These are phyloP conservation scores for Leccinum broughii DNA, from an alignment of 768 basidiomycete species.

Conservation along the genomic window DNA sequence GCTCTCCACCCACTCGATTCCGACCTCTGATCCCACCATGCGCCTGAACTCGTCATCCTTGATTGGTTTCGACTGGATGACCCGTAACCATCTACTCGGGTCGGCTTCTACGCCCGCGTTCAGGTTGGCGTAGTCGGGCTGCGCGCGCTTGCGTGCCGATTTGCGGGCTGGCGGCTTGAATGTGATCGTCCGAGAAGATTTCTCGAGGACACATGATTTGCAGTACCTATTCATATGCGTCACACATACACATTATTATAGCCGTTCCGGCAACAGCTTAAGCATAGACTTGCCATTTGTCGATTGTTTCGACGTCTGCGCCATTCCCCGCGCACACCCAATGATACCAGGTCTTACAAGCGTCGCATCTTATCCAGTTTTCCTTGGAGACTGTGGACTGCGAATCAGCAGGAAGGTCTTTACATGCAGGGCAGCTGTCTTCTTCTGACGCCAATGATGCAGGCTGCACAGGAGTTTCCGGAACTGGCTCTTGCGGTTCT, in stretches of 20 bases:
- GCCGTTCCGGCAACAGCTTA: conserved; percentile 13
- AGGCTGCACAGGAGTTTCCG: conserved; percentile 12
- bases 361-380: conserved; percentile 81
- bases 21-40: conserved; percentile 67
- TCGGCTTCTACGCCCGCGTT: conserved; percentile 66
- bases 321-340: conserved; percentile 77
- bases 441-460: conserved; percentile 22
- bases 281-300: conserved; percentile 65
- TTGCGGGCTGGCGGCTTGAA: conserved; percentile 79
- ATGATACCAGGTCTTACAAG: conserved; percentile 81
- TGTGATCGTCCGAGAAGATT: conserved; percentile 65
- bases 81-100: conserved; percentile 59
- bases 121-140: conserved; percentile 78
- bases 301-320: conserved; percentile 63
- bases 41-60: conserved; percentile 62
- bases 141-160: conserved; percentile 71
- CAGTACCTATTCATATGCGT: conserved; percentile 60
- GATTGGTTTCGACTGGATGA: conserved; percentile 68
- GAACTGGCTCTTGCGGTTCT: conserved; percentile 18
- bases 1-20: conserved; percentile 69
- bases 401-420: conserved; percentile 31
- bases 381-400: conserved; percentile 55
- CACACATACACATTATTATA: conserved; percentile 17
- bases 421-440: conserved; percentile 55
- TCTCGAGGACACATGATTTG: conserved; percentile 55